A percentile compares a stretch with the other conserved stretches of the same genome.
Conservation (phyloP, 2,329 filamentous ascomycete species). For the Anisogramma anomala region DNA sequence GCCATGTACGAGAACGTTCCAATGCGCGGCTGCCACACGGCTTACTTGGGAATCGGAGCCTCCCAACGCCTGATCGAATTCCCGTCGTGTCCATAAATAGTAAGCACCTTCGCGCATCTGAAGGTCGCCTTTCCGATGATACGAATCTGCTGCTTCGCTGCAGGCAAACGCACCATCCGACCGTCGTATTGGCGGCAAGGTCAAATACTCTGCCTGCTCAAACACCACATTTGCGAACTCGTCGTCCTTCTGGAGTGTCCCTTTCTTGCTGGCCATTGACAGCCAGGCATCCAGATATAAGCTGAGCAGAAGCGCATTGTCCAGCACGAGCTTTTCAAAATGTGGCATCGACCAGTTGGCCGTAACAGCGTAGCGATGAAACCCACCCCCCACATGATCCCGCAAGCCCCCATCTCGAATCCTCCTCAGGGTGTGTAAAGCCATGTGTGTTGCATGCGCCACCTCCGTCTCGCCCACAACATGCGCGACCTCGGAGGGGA, state of each 20-base stretch:
- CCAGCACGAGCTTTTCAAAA: constrained; percentile 94
- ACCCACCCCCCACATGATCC: constrained; percentile 46
- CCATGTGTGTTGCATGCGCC: constrained; percentile 63
- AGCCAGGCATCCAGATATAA: constrained; percentile 83
- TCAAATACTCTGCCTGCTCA: constrained; percentile 80
- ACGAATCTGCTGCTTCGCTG: constrained; percentile 83
- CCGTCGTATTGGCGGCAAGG: constrained; percentile 54
- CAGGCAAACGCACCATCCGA: constrained; percentile 68
- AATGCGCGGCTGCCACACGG: constrained; percentile 69
- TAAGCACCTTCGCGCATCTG: constrained; percentile 87
- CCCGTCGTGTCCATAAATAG: constrained; percentile 85
- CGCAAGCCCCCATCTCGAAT: constrained; percentile 49
- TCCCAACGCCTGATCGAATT: constrained; percentile 67
- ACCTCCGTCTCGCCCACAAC: constrained; percentile 80
- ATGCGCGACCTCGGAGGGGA: constrained; percentile 62
- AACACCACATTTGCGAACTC: constrained; percentile 70
- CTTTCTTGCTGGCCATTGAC: constrained; percentile 30
- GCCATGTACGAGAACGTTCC: constrained; percentile 71
- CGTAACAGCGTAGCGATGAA: constrained; percentile 74
- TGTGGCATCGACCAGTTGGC: constrained; percentile 87
- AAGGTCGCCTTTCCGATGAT: constrained; percentile 58
- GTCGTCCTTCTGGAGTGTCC: constrained; percentile 31
- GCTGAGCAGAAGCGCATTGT: constrained; percentile 75
- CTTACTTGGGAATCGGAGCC: constrained; percentile 46
- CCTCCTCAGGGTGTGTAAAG: constrained; percentile 63